Base-by-base conservation (phyloP, 2,329 filamentous ascomycete genomes). In the Fusarium vanettenii region DNA sequence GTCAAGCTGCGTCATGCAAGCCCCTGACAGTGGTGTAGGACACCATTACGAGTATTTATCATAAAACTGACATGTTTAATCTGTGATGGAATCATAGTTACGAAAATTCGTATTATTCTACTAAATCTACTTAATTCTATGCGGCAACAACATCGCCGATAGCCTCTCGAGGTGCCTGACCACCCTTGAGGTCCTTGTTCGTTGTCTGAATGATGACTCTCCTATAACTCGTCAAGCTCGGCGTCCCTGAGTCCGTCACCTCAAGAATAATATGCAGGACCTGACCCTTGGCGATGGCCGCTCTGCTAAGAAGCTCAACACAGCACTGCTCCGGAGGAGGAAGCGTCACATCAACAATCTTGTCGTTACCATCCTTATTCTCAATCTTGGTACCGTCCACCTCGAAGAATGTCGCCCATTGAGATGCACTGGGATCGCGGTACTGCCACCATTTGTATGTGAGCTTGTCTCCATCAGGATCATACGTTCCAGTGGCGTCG, bases 371-470 rank as follows among this genome's bases (percentile, higher is more conserved):
- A 16, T 76, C 72, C 14, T 72, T 67, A 20, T 73, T 72, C 8
- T 76, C 71, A 13, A 77, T 72, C 52, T 75, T 73, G 65, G 82
- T 79, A 48, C 78, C 77, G 0, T 87, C 74, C 50, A 85, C 81
- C 1, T 83, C 80, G 3, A 81, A 76, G 25, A 82, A 79, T 3
- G 84, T 80, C 45, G 76, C 80, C 81, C 85, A 87, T 69, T 88
- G 86, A 3, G 84, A 70, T 9, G 80, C 77, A 52, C 71, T 78
- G 3, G 80, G 79, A 56, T 84, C 82, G 4, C 73, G 72, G 76
- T 89, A 89, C 33, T 88, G 86, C 76, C 82, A 87, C 87, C 87
- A 89, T 45, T 83, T 83, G 79, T 86, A 89, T 6, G 80, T 82
- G 27, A 89, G 75, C 3, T 80, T 68, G 61, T 83, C 82, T 9